These are phyloP conservation scores for Phytophthora lateralis DNA, from an alignment of 352 stramenopile genomes.

Conservation along the genomic window DNA sequence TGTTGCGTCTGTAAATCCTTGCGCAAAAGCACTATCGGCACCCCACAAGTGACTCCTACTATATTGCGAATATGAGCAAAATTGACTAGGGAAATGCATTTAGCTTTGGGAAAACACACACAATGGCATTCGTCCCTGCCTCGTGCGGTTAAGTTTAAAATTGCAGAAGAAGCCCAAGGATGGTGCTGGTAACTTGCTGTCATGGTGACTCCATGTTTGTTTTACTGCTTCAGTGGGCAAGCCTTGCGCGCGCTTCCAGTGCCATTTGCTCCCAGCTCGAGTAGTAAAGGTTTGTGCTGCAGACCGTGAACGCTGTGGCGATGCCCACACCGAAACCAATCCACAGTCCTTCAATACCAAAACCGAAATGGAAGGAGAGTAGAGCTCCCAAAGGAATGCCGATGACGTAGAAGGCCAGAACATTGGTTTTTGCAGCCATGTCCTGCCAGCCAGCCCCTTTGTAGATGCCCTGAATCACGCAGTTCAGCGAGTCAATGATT, in stretches of 20 bases:
- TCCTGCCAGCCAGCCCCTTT: slow-evolving; percentile 71
- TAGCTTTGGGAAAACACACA: too few species aligned
- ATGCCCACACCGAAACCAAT: slow-evolving; percentile 69
- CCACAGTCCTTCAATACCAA: slow-evolving; percentile 78
- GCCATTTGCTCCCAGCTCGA: slow-evolving; percentile 71
- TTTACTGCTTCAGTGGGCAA: slow-evolving; percentile 41
- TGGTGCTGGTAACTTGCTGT: too few species aligned
- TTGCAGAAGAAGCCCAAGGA: too few species aligned
- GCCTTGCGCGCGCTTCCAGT: slow-evolving; percentile 46
- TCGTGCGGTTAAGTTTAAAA: too few species aligned
- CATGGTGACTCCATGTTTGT: too few species aligned
- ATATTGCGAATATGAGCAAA: too few species aligned
- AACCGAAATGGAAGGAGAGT: slow-evolving; percentile 55
- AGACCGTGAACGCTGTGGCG: slow-evolving; percentile 47
- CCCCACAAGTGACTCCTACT: too few species aligned
- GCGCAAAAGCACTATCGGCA: too few species aligned
- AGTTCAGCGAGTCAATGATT: slow-evolving; percentile 80
- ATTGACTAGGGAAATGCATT: too few species aligned
- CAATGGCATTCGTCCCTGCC: too few species aligned
- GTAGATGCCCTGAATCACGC: slow-evolving; percentile 80
- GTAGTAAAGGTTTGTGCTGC: slow-evolving; percentile 50
- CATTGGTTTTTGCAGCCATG: slow-evolving; percentile 74
- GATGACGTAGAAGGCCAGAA: slow-evolving; percentile 80
- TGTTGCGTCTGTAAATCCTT: too few species aligned
- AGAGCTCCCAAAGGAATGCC: slow-evolving; percentile 72